Conservation (phyloP, 495 filamentous ascomycete genomes). For the Podospora tetraspora region DNA sequence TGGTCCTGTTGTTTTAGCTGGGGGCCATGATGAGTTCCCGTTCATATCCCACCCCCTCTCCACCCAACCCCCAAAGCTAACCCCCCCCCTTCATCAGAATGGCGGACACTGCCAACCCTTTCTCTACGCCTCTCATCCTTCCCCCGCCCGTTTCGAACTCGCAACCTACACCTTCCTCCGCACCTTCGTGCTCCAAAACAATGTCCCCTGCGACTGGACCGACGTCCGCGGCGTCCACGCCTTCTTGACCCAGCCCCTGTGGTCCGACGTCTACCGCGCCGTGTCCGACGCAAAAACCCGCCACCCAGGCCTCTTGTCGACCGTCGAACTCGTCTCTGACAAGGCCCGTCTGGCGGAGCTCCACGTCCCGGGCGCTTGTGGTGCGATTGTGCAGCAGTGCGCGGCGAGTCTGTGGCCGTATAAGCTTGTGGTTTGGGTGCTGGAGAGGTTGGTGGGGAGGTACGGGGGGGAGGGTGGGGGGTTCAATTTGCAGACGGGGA, state of each 20-base stretch:
- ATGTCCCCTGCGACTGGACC: slow-evolving; percentile 60
- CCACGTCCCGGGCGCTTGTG: slow-evolving; percentile 37
- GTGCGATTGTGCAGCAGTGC: slow-evolving; percentile 42
- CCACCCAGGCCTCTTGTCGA: slow-evolving; percentile 45
- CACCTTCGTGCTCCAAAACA: too few species aligned
- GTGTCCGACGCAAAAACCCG: slow-evolving; percentile 38
- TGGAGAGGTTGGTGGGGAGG: slow-evolving; percentile 49
- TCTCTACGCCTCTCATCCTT: slow-evolving; percentile 45
- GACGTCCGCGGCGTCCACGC: slow-evolving; percentile 39
- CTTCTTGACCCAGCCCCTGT: slow-evolving; percentile 45
- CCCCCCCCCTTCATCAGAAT: slow-evolving; percentile 36
- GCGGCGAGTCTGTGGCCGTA: slow-evolving; percentile 69
- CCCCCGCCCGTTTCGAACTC: slow-evolving; percentile 60
- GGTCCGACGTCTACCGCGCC: slow-evolving; percentile 39
- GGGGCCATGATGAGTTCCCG: not conserved
- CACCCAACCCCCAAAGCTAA: not conserved
- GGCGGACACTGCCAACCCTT: slow-evolving; percentile 70
- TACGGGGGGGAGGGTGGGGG: slow-evolving; percentile 3
- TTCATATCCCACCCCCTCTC: not conserved
- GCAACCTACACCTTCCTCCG: slow-evolving; percentile 51
- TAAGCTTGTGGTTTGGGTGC: slow-evolving; percentile 62
- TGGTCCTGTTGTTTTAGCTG: not conserved
- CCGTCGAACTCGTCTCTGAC: slow-evolving; percentile 26
- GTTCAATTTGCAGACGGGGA: slow-evolving; percentile 72
- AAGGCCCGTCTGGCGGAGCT: slow-evolving; percentile 7